Percentiles rank a stretch among this genome's conserved stretches.
These are phyloP conservation scores for Wallacemonas sp. DNA, from an alignment of 208 protist species.

Conservation along the genomic window DNA sequence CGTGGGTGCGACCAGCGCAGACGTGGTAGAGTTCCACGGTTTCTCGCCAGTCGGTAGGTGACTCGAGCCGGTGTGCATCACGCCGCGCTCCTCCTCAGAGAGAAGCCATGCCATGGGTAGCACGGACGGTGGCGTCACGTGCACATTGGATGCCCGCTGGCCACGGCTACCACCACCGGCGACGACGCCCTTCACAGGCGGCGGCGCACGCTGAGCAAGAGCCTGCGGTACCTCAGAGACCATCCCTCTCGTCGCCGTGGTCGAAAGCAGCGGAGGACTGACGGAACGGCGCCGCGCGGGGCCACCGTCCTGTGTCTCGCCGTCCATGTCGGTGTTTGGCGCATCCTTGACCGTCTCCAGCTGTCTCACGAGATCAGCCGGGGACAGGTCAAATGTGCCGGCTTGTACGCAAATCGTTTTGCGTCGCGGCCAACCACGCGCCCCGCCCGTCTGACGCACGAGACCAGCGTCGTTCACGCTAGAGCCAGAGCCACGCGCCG, in stretches of 20 bases:
- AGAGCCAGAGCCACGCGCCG: neutral
- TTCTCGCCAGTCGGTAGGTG: neutral
- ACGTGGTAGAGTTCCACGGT: neutral
- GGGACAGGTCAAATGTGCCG: slow-evolving; percentile 22
- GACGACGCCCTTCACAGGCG: no score
- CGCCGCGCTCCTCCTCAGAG: neutral
- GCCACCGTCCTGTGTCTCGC: no score
- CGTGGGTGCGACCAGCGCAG: neutral
- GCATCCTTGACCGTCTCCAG: no score
- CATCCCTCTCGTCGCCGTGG: no score
- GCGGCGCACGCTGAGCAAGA: no score
- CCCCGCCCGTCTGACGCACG: neutral
- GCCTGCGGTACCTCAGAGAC: no score
- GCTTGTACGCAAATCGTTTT: slow-evolving; percentile 7
- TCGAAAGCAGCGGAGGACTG: no score
- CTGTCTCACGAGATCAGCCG: slow-evolving; percentile 14
- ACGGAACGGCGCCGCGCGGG: no score
- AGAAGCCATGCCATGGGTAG: neutral
- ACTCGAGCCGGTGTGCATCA: neutral
- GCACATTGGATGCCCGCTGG: neutral
- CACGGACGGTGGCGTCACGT: neutral
- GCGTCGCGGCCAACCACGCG: neutral
- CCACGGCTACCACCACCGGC: neutral
- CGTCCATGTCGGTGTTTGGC: no score
- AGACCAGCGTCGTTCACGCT: neutral